These are phyloP conservation scores for Pyrus bretschneideri DNA, from an alignment of 306 rosid species.

Conservation along the genomic window DNA sequence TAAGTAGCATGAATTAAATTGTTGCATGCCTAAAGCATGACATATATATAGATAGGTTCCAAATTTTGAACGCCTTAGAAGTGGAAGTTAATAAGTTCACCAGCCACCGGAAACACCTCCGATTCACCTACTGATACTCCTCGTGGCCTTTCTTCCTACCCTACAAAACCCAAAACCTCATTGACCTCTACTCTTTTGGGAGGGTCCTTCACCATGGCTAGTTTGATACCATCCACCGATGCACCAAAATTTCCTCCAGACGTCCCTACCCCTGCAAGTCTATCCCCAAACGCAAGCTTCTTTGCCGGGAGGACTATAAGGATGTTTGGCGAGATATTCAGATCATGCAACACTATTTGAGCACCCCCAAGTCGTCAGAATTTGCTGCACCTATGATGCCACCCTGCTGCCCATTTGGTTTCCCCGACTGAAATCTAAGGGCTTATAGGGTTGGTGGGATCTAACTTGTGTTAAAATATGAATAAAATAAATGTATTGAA, in stretches of 20 bases:
- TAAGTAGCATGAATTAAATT: too few species aligned
- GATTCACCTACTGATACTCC: too few species aligned
- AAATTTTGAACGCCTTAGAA: too few species aligned
- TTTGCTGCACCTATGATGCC: slow-evolving; percentile 30
- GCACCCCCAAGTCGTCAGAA: slow-evolving; percentile 32
- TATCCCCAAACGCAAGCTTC: slow-evolving; percentile 39
- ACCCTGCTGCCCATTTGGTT: slow-evolving; percentile 25
- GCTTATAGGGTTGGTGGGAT: too few species aligned
- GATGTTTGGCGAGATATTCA: slow-evolving; percentile 42
- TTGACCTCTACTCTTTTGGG: slow-evolving; percentile 18
- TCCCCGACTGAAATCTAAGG: too few species aligned
- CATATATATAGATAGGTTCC: too few species aligned
- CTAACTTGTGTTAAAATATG: too few species aligned
- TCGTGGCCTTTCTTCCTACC: slow-evolving; percentile 15
- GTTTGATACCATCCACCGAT: slow-evolving; percentile 38
- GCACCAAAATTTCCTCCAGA: slow-evolving; percentile 22
- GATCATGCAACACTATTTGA: slow-evolving; percentile 46
- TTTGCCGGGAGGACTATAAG: slow-evolving; percentile 33
- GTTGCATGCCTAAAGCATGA: too few species aligned
- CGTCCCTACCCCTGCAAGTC: slow-evolving; percentile 27
- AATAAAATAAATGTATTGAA: too few species aligned
- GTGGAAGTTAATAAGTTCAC: too few species aligned
- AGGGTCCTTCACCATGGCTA: slow-evolving; percentile 36
- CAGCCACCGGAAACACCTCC: too few species aligned
- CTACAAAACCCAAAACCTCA: slow-evolving; percentile 28